These are phyloP conservation scores for Maudiozyma barnettii DNA, from an alignment of 805 yeast species.

Conservation along the genomic window DNA sequence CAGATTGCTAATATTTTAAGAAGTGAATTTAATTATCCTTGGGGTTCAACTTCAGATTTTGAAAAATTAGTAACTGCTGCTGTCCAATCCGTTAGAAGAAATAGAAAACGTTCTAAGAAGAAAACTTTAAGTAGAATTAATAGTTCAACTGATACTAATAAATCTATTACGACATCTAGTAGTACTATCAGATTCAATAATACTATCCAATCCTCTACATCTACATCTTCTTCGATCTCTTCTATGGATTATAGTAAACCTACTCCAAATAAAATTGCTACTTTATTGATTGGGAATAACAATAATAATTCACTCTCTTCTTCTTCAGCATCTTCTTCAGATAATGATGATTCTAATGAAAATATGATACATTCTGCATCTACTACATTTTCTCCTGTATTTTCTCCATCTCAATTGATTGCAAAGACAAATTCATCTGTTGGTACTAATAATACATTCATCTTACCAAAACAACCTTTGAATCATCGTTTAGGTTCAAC, in stretches of 20 bases:
- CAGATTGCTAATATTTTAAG: slow-evolving; percentile 71
- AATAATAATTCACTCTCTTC: neutral
- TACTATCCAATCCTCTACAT: neutral
- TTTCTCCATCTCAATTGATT: neutral
- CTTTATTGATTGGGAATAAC: neutral
- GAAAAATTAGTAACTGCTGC: slow-evolving; percentile 91
- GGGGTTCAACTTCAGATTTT: slow-evolving; percentile 55
- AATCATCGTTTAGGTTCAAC: neutral
- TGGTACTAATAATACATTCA: neutral
- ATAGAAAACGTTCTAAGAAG: slow-evolving; percentile 61
- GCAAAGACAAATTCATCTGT: neutral
- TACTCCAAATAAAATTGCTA: neutral
- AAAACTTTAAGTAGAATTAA: slow-evolving; percentile 7
- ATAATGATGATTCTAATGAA: neutral
- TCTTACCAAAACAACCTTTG: neutral
- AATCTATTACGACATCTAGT: neutral
- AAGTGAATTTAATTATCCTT: slow-evolving; percentile 65
- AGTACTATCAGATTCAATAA: too few species aligned
- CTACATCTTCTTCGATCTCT: neutral
- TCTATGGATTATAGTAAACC: neutral
- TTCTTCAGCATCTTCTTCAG: neutral
- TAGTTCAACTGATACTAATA: neutral
- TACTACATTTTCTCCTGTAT: neutral
- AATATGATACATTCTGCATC: neutral
- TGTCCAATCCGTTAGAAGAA: slow-evolving; percentile 84